Conservation (phyloP, 176 grass and related monocot genomes). For the Calamus simplicifolius region DNA sequence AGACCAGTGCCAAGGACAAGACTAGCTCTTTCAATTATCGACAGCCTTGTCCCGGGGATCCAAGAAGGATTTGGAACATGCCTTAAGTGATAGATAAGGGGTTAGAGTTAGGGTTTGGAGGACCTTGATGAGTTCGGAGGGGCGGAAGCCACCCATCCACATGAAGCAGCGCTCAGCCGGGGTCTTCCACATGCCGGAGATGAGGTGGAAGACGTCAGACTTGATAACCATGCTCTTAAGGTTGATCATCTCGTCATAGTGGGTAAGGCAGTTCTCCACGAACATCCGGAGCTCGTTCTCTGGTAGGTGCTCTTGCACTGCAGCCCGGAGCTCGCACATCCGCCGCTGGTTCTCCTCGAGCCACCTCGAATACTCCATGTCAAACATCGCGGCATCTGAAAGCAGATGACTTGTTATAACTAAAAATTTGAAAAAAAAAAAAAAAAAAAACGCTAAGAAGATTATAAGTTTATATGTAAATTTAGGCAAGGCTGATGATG, state of each 20-base stretch:
- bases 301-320: not conserved
- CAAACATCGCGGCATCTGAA: conserved; percentile 3
- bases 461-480: not conserved
- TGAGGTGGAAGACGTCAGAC: conserved; percentile 47
- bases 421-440: not conserved
- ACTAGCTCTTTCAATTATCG: too few species aligned
- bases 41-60: too few species aligned
- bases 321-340: conserved; percentile 2
- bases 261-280: conserved; percentile 21
- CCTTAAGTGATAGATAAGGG: too few species aligned
- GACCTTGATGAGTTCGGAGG: conserved; percentile 96
- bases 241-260: conserved; percentile 32
- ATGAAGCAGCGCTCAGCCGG: conserved; percentile 98
- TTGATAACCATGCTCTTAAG: conserved; percentile 31
- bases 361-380: conserved; percentile 8
- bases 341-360: conserved; percentile 10
- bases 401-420: not conserved
- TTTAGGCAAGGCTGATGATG: conserved; percentile 5
- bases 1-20: too few species aligned
- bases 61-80: too few species aligned
- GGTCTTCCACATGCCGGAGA: conserved; percentile 85
- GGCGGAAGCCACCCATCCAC: conserved; percentile 94
- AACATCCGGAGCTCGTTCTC: conserved; percentile 29
- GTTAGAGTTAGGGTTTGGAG: not conserved
- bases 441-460: not conserved